These are phyloP conservation scores for Arthrobotrys entomopaga DNA, from an alignment of 2,329 filamentous ascomycete genomes.

Conservation along the genomic window DNA sequence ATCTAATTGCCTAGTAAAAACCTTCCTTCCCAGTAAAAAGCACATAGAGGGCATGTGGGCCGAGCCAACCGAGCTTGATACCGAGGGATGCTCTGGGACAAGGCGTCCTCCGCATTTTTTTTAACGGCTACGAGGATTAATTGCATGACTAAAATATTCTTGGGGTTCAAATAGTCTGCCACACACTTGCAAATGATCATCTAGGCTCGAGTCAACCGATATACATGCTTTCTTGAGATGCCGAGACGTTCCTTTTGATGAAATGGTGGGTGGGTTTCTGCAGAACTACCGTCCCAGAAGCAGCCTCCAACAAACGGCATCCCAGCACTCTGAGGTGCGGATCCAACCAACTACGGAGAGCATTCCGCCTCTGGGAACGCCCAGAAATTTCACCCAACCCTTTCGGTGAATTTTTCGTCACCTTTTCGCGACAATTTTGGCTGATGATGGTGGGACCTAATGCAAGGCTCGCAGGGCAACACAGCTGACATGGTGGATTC, in stretches of 20 bases:
- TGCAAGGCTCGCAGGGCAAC: constrained; percentile 39
- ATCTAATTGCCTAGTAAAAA: constrained; percentile 34
- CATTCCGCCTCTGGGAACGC: constrained; percentile 34
- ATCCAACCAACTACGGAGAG: constrained; percentile 36
- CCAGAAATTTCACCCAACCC: constrained; percentile 8
- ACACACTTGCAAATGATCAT: constrained; percentile 19
- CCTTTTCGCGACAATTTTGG: constrained; percentile 28
- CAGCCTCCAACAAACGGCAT: constrained; percentile 27
- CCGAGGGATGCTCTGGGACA: constrained; percentile 19
- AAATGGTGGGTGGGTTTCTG: constrained; percentile 30
- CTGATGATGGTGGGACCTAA: constrained; percentile 16
- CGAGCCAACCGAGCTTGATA: constrained; percentile 43
- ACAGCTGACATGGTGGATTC: constrained; percentile 45
- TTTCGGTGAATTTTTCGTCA: constrained; percentile 36
- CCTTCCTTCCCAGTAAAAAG: constrained; percentile 27
- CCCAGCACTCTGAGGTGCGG: constrained; percentile 24
- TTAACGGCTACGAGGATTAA: constrained; percentile 26
- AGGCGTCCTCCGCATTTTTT: constrained; percentile 5
- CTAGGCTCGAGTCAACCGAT: constrained; percentile 24
- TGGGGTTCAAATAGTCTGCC: background rate
- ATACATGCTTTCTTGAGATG: constrained; percentile 35
- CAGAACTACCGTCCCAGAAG: constrained; percentile 35
- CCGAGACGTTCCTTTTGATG: constrained; percentile 15
- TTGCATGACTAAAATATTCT: constrained; percentile 17
- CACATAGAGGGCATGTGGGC: constrained; percentile 41